These are phyloP conservation scores for Morella rubra DNA, from an alignment of 306 rosid genomes.

Conservation along the genomic window DNA sequence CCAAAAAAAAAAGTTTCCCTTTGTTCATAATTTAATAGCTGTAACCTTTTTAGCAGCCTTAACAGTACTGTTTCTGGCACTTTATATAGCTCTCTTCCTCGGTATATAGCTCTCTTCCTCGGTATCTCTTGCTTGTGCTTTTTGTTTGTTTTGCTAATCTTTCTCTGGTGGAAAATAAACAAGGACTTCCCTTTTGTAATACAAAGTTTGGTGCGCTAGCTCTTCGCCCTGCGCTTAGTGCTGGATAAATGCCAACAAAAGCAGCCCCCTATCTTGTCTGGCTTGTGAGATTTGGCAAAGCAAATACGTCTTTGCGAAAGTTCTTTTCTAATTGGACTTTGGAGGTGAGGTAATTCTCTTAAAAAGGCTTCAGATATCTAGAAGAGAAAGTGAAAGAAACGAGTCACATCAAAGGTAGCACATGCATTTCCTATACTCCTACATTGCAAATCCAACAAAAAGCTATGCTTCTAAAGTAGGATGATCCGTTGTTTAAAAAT, in stretches of 20 bases:
- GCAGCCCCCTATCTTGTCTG: neutral
- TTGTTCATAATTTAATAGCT: constrained; percentile 14
- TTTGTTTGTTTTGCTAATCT: constrained; percentile 16
- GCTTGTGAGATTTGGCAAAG: neutral
- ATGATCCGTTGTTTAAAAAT: too few relatives aligned
- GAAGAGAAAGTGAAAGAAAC: too few relatives aligned
- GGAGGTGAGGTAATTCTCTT: too few relatives aligned
- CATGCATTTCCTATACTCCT: too few relatives aligned
- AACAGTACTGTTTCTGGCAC: constrained; percentile 25
- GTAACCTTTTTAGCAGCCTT: constrained; percentile 23
- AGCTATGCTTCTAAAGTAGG: too few relatives aligned
- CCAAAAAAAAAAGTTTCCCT: neutral
- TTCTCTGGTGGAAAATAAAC: constrained; percentile 18
- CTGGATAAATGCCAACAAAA: neutral
- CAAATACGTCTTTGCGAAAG: too few relatives aligned
- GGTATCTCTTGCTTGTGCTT: constrained; percentile 21
- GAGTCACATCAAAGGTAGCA: too few relatives aligned
- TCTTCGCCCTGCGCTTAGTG: neutral
- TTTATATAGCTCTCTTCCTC: neutral
- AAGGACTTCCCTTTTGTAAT: constrained; percentile 1
- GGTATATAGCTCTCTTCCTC: constrained; percentile 5
- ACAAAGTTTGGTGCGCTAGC: neutral
- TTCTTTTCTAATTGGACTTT: too few relatives aligned
- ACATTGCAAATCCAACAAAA: too few relatives aligned
- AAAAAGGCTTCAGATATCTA: too few relatives aligned